Conservation (phyloP, 2,329 filamentous ascomycete species). For the Colletotrichum sp. region DNA sequence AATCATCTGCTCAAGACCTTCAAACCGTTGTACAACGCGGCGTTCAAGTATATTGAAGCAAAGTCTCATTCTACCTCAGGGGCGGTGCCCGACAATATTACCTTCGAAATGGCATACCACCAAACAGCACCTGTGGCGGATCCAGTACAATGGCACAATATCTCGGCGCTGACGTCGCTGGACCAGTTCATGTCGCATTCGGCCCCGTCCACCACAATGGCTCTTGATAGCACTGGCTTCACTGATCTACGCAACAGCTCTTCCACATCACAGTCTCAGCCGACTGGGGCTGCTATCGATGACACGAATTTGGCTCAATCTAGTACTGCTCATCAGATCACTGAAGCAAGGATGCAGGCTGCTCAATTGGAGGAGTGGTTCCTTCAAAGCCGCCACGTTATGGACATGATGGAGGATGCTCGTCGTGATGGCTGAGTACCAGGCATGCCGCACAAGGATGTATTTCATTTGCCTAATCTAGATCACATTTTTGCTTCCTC, state of each 20-base stretch:
- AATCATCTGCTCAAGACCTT: background rate
- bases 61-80: background rate
- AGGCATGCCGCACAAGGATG: background rate
- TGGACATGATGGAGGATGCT: background rate
- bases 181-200: no score
- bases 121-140: no score
- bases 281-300: fast-evolving
- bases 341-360: background rate
- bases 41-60: background rate
- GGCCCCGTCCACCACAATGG: fast-evolving
- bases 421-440: background rate
- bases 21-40: background rate
- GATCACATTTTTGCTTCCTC: no score
- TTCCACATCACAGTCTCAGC: fast-evolving
- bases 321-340: fast-evolving
- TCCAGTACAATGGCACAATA: no score
- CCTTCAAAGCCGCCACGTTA: background rate
- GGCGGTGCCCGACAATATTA: fast-evolving
- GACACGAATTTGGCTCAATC: fast-evolving
- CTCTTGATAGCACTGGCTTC: no score
- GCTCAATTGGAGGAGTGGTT: background rate
- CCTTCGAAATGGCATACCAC: no score
- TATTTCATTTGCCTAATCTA: background rate
- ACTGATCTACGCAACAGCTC: fast-evolving
- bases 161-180: no score